Base-by-base conservation (phyloP, 2,329 filamentous ascomycete genomes). In the Aspergillus arachidicola region DNA sequence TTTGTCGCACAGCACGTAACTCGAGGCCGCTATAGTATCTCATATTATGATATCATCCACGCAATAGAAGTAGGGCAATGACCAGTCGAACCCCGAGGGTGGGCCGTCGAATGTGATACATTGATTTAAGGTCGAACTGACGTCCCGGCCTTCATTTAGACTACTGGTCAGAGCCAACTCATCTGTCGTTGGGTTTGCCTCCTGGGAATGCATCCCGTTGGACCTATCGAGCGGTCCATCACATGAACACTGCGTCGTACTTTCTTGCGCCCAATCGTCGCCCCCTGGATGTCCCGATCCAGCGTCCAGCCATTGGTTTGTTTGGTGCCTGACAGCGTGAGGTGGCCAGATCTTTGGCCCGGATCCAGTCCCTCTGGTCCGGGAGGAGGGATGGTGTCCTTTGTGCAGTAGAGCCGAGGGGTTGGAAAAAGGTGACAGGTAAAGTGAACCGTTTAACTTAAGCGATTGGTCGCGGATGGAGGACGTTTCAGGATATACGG, bases 81-180 rank as follows among this genome's bases (percentile, higher is more conserved):
- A 48, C 21, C 45, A 48, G 45, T 41, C 38, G 38, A 7, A 41
- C 38, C 16, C 16, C 19, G 38, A 21, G 26, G 26, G 51, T 55
- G 51, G 51, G 51, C 51, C n/a, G 51, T 36, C 32, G 32, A 55
- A 55, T 55, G 51, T 55, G 51, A 55, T 55, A 55, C 51, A 55
- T 55, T 38, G 32, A 55, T 38, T 55, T 38, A n/a, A 53, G 50
- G 50, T 32, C 50, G 6, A 53, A 34, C 50, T 55, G 30, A 26
- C 51, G 32, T 54, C 21, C 30, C 12, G 51, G 32, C 32, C 19
- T n/a, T 38, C 51, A 38, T 55, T 41, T 55, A 55, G 30, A 55
- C 48, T 51, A 51, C 48, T 51, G 48, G 48, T 51, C 48, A 32
- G 48, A 32, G 48, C 48, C 48, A 26, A 30, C 32, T 41, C 32